phyloP scores from a whole-genome alignment of 306 rosid genomes.

The Morella rubra region DNA sequence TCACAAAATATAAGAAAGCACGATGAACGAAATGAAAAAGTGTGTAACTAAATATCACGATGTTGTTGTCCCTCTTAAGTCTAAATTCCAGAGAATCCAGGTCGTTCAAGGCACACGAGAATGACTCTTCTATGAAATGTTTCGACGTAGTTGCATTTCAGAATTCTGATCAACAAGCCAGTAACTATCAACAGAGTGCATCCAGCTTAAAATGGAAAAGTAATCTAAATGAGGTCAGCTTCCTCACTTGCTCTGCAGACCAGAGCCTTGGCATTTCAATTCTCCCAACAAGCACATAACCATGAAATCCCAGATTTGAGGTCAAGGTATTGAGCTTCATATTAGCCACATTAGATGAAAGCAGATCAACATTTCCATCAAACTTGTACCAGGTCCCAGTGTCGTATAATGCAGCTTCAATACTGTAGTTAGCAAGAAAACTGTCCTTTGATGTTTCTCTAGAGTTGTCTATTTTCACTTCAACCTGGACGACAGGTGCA shows the following conservation, averaged over 20 bases:
- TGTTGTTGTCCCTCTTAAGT: not conserved
- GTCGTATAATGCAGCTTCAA: constrained; percentile 76
- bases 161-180: not conserved
- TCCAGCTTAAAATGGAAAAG: not conserved
- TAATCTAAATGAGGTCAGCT: constrained; percentile 10
- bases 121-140: not conserved
- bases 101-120: not conserved
- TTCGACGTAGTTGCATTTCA: not conserved
- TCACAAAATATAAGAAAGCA: not conserved
- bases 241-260: constrained; percentile 90
- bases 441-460: constrained; percentile 53
- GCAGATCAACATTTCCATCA: constrained; percentile 57
- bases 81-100: not conserved
- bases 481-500: constrained; percentile 58
- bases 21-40: not conserved
- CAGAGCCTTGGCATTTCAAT: constrained; percentile 73
- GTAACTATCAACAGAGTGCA: not conserved
- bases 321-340: constrained; percentile 51
- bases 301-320: constrained; percentile 57
- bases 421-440: constrained; percentile 51
- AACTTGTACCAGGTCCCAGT: constrained; percentile 53
- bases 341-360: constrained; percentile 62
- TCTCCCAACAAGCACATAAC: constrained; percentile 66
- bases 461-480: constrained; percentile 78
- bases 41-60: not conserved